A percentile compares a stretch with the other conserved stretches of the same genome.
Evolutionary conservation across 768 basidiomycete species (phyloP).

Genomic region (Suillus ampliporus): DNA sequence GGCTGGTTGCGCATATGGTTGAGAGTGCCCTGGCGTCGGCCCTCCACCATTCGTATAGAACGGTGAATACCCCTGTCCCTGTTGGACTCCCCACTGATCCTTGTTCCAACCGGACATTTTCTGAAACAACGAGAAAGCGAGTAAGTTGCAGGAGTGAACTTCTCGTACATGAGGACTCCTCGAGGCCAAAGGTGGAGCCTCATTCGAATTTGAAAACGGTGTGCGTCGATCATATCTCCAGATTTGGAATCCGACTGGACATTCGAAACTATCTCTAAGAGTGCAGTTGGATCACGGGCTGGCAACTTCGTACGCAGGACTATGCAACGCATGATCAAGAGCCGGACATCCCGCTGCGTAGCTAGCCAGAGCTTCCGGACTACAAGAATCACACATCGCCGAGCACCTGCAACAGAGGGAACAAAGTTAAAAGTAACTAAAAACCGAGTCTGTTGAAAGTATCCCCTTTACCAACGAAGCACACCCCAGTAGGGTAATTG

Average conservation of each 20-base stretch:
- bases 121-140: not conserved
- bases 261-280: too few relatives aligned
- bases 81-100: conserved; percentile 26
- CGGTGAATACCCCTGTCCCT: conserved; percentile 15
- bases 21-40: conserved; percentile 28
- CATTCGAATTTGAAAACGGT: conserved; percentile 8
- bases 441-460: not conserved
- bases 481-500: not conserved
- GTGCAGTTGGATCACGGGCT: not conserved
- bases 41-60: conserved; percentile 10
- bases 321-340: not conserved
- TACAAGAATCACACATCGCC: too few relatives aligned
- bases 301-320: not conserved
- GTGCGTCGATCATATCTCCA: not conserved
- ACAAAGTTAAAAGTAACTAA: not conserved
- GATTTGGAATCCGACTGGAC: not conserved
- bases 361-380: not conserved
- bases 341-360: not conserved
- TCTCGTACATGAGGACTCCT: not conserved
- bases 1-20: conserved; percentile 30
- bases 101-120: conserved; percentile 25
- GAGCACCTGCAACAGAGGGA: not conserved
- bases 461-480: not conserved
- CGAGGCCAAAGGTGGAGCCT: conserved; percentile 6
- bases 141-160: not conserved